Evolutionary conservation across 2,329 filamentous ascomycete species (phyloP), one percentile per base, ranked within the genome.

Genomic region (Calycina marina): DNA sequence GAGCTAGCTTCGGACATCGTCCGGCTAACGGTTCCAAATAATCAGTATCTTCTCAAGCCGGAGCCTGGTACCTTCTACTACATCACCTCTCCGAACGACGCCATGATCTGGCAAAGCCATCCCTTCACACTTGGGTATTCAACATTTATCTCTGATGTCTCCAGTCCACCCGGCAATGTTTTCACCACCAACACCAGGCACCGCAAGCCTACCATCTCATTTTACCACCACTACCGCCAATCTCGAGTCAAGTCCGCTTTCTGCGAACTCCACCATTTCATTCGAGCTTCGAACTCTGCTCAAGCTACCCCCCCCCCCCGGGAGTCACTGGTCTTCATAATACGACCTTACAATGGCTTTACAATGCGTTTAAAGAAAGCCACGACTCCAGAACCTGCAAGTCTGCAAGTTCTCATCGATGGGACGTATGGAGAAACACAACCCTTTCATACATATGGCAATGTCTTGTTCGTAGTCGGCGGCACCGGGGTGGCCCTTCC

Each of bases 31-130:
- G 31, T 28, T 2, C 48, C 43, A 4, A 40, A 63, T 4, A 51
- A 52, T 36, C 43, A 42, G 2, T 46, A 41, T 1, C 53, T 50
- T 16, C 28, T 53, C 2, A 60, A 59, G 4, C 53, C 57, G 1
- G 37, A 42, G 0, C 55, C 61, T 0, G 62, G 62, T 0, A 62
- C 57, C 0, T 63, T 55, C 40, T 65, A 60, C 41, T 66, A 62
- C 34, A 39, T 66, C 1, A 57, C 60, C 30, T 49, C 61, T 5
- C 52, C 63, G 4, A 51, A 57, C 30, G 53, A 54, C 13, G 22
- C 47, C 63, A 45, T 50, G 1, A 55, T 55, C 34, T 67, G 62
- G 63, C 60, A 67, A 37, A 63, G 58, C 36, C 63, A 67, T 24
- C 63, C 63, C 0, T 67, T 67, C 31, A 66, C 1, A 43, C 61